These are phyloP conservation scores for Naumovozyma dairenensis DNA, from an alignment of 805 yeast genomes.

Conservation along the genomic window DNA sequence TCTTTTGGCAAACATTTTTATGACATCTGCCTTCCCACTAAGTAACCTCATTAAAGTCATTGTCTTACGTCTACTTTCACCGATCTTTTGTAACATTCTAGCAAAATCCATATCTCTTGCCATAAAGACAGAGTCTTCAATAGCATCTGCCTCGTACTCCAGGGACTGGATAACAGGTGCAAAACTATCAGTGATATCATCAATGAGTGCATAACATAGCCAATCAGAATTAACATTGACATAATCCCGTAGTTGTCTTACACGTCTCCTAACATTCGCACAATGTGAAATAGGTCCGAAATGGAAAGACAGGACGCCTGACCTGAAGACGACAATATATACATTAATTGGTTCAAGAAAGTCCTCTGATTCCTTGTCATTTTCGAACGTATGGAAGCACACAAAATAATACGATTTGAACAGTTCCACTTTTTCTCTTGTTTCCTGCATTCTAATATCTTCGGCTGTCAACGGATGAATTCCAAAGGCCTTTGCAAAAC, in stretches of 20 bases:
- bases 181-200: slow-evolving; percentile 78
- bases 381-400: slow-evolving; percentile 93
- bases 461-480: slow-evolving; percentile 97
- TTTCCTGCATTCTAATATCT: slow-evolving; percentile 92
- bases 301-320: slow-evolving; percentile 61
- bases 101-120: slow-evolving; percentile 68
- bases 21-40: slow-evolving; percentile 92
- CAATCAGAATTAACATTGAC: slow-evolving; percentile 73
- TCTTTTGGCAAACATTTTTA: slow-evolving; percentile 90
- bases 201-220: slow-evolving; percentile 73
- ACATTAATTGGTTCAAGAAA: slow-evolving; percentile 74
- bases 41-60: slow-evolving; percentile 86
- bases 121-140: slow-evolving; percentile 72
- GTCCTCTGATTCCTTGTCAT: slow-evolving; percentile 69
- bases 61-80: slow-evolving; percentile 81
- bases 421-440: slow-evolving; percentile 93
- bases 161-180: slow-evolving; percentile 71
- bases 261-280: slow-evolving; percentile 74
- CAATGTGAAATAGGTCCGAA: slow-evolving; percentile 60
- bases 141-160: slow-evolving; percentile 74
- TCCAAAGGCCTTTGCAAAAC: slow-evolving; percentile 85
- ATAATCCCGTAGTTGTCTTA: slow-evolving; percentile 66
- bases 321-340: slow-evolving; percentile 60
- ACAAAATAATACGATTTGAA: slow-evolving; percentile 87
- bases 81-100: slow-evolving; percentile 69